Evolutionary conservation across 306 rosid species (phyloP).

Genomic region (Inga oerstediana): DNA sequence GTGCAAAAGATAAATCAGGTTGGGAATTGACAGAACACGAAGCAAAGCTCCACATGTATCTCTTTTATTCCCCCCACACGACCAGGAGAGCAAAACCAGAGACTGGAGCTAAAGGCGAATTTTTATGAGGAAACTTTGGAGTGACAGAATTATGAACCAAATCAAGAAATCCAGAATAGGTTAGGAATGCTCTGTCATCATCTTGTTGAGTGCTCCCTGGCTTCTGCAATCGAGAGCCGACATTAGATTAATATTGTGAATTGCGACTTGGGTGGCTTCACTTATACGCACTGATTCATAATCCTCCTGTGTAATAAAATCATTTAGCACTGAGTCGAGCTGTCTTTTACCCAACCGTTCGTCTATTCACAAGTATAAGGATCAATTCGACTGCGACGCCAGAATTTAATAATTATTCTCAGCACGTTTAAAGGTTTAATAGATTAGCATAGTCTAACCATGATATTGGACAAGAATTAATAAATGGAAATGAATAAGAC

Average conservation of each 20-base stretch:
- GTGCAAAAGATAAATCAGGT: constrained; percentile 1
- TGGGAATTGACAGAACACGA: neutral
- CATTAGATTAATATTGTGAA: neutral
- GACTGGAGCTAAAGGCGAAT: neutral
- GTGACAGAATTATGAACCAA: constrained; percentile 7
- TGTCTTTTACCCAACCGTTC: neutral
- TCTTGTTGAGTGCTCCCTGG: neutral
- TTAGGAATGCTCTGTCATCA: neutral
- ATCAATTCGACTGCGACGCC: neutral
- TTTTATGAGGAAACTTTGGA: neutral
- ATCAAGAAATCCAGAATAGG: neutral
- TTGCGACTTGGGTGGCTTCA: neutral
- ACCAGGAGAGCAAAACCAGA: neutral
- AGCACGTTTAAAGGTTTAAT: neutral
- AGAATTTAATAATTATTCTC: neutral
- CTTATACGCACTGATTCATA: neutral
- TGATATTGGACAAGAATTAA: neutral
- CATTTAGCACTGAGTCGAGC: neutral
- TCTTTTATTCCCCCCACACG: neutral
- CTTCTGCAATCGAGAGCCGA: neutral
- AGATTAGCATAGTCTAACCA: neutral
- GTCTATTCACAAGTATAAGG: neutral
- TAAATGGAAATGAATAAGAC: too few species aligned
- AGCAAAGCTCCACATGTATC: constrained; percentile 6
- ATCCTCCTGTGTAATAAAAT: too few species aligned